Base-by-base conservation (phyloP, 768 basidiomycete genomes). In the Pleurotus citrinopileatus region DNA sequence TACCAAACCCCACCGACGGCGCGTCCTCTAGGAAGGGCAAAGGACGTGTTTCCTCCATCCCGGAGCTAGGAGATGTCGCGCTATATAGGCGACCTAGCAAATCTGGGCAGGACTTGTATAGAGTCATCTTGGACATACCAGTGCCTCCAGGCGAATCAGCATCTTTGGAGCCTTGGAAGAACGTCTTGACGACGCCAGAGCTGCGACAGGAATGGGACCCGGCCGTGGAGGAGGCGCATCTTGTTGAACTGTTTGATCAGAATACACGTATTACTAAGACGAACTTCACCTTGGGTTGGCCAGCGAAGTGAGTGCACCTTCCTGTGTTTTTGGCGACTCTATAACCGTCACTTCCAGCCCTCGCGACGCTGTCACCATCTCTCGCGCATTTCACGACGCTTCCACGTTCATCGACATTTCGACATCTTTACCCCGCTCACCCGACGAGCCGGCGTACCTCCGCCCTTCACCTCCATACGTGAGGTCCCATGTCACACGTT, bases 271-370 rank as follows among this genome's bases (percentile, higher is more conserved):
- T 99, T 63, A 80, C 81, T 19, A 93, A 91, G 73, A 97, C 94
- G 0, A 91, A 93, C 58, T 98, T 92, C 66, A 86, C 86, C 5
- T 71, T 99, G 8, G 96, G 96, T 1, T 99, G 96, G 96, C 96
- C 96, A 54, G 94, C 94, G 54, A 94, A 88, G 94, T 96, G 65
- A 63, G 92, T 79, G 37, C 42, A 34, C 28, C 40, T 53, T 45
- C 3, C 36, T 20, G 28, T 38, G 4, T 57, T 19, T 57, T 32
- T 13, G 20, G 15, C 48, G n/a, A 13, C 28, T 17, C 3, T 27
- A 54, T 22, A 27, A 55, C 60, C 28, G 60, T 59, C 12, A n/a
- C 43, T 43, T 51, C 23, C 56, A 96, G 92, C 65, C 96, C 96
- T 3, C 78, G 96, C 60, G 96, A 99, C 63, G 86, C 94, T 12